Conservation (phyloP, 2,329 filamentous ascomycete species). For the Orbilia blumenaviensis region DNA sequence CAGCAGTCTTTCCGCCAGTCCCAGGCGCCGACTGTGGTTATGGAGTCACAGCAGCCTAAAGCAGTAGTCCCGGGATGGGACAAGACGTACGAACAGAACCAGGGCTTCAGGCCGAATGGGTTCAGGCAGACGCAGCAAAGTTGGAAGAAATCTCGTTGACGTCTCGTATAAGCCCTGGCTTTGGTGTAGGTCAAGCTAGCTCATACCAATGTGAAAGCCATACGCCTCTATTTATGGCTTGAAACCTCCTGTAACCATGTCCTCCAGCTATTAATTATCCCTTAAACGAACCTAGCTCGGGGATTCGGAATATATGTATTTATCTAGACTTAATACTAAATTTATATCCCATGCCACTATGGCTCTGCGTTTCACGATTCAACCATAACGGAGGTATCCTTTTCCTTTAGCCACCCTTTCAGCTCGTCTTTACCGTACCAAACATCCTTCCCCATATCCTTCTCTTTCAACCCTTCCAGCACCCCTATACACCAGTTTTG, state of each 20-base stretch:
- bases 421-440: conserved; percentile 25
- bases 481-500: conserved; percentile 33
- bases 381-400: not conserved
- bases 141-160: not conserved
- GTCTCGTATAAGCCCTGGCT: not conserved
- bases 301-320: too few relatives aligned
- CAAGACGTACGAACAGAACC: not conserved
- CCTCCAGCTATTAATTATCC: too few relatives aligned
- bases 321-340: too few relatives aligned
- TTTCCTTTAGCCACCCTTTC: conserved; percentile 27
- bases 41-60: not conserved
- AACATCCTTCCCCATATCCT: conserved; percentile 1
- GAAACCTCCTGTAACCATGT: too few relatives aligned
- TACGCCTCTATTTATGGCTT: too few relatives aligned
- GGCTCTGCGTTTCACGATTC: too few relatives aligned
- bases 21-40: not conserved
- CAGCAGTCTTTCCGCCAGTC: conserved; percentile 4
- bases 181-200: not conserved
- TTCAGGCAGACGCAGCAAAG: not conserved
- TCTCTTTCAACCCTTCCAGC: conserved; percentile 9
- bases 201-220: too few relatives aligned
- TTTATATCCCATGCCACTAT: too few relatives aligned
- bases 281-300: too few relatives aligned
- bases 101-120: not conserved
- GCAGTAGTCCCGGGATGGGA: not conserved